These are phyloP conservation scores for Arthromyces matolae DNA, from an alignment of 768 basidiomycete genomes.

Conservation along the genomic window DNA sequence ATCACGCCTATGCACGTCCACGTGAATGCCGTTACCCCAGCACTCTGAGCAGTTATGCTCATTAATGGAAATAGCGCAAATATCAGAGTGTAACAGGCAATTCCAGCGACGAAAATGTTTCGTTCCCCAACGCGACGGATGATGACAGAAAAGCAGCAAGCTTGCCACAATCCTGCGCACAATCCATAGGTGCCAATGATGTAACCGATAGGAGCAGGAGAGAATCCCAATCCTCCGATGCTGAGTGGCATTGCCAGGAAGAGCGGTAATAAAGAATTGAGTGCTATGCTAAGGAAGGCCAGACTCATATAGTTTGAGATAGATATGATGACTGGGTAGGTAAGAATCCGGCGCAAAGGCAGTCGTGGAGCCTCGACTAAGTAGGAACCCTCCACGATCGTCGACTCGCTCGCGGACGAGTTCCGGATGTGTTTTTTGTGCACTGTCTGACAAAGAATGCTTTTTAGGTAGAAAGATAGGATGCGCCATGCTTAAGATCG, in stretches of 20 bases:
- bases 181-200: conserved; percentile 45
- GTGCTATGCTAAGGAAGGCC: conserved; percentile 57
- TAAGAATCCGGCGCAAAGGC: conserved; percentile 39
- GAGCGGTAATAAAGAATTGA: conserved; percentile 56
- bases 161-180: conserved; percentile 38
- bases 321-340: conserved; percentile 60
- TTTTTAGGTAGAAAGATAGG: conserved; percentile 3
- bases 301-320: conserved; percentile 67
- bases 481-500: conserved; percentile 3
- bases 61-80: conserved; percentile 43
- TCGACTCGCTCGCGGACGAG: not conserved
- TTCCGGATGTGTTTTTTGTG: conserved; percentile 8
- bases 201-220: conserved; percentile 60
- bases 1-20: conserved; percentile 41
- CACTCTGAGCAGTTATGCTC: conserved; percentile 33
- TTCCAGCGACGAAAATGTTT: conserved; percentile 34
- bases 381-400: not conserved
- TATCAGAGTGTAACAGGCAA: conserved; percentile 35
- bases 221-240: conserved; percentile 63
- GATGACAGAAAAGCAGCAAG: conserved; percentile 35
- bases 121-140: conserved; percentile 41
- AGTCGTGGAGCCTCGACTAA: conserved; percentile 30
- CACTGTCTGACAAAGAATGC: conserved; percentile 23
- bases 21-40: conserved; percentile 30
- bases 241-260: conserved; percentile 66